Percentiles rank a stretch among this genome's conserved stretches.
phyloP scores from a whole-genome alignment of 257 asterid species.

The Fraxinus anomala region DNA sequence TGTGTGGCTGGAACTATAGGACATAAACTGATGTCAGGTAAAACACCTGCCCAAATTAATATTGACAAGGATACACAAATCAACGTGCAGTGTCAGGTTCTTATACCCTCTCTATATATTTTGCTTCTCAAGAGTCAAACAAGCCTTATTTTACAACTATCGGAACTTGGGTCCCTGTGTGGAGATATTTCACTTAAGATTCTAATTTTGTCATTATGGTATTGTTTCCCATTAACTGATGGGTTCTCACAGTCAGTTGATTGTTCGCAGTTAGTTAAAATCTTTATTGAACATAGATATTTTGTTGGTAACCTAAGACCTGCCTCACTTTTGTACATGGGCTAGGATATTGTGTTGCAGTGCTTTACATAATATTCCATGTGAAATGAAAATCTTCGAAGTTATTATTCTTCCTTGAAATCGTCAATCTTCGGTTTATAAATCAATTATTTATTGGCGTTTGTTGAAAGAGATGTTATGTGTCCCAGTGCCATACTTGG shows the following conservation, averaged over 20 bases:
- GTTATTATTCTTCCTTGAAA: background rate
- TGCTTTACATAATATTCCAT: background rate
- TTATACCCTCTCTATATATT: conserved; percentile 3
- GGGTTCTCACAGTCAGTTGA: background rate
- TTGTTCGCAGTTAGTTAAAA: background rate
- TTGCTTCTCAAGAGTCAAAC: background rate
- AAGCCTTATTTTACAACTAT: background rate
- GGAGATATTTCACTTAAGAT: background rate
- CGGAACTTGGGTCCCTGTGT: background rate
- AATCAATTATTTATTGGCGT: background rate
- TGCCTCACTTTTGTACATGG: background rate
- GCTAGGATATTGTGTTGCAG: background rate
- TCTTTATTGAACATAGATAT: background rate
- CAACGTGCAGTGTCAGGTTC: conserved; percentile 93
- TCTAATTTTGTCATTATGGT: background rate
- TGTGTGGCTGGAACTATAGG: conserved; percentile 90
- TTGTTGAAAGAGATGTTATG: background rate
- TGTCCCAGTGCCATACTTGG: background rate
- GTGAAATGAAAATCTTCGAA: background rate
- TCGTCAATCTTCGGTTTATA: background rate
- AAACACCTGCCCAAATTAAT: conserved; percentile 58
- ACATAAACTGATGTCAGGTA: conserved; percentile 71
- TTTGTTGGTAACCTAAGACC: background rate
- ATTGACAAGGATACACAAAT: conserved; percentile 60
- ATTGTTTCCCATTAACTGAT: background rate